A percentile compares a stretch with the other conserved stretches of the same genome.
Conservation (phyloP, 2,329 filamentous ascomycete species). For the Rhexocercosporidium sp. region DNA sequence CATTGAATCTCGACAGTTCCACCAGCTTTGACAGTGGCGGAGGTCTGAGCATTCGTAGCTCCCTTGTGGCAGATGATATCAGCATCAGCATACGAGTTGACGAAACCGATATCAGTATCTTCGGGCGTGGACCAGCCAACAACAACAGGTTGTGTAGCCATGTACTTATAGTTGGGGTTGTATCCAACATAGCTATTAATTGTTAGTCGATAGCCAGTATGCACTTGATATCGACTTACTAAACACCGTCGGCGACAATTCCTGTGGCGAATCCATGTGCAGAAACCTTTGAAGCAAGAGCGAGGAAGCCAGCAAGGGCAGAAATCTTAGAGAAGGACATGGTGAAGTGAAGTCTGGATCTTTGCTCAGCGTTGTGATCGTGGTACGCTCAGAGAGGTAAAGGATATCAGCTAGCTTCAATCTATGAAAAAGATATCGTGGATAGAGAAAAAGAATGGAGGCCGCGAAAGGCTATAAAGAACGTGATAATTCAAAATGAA, state of each 20-base stretch:
- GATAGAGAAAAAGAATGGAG: slow-evolving; percentile 29
- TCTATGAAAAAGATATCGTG: slow-evolving; percentile 35
- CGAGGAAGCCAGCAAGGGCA: slow-evolving; percentile 14
- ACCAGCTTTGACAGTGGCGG: slow-evolving; percentile 51
- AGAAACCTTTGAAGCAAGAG: slow-evolving; percentile 12
- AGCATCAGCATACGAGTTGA: slow-evolving; percentile 47
- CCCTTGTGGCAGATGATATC: slow-evolving; percentile 57
- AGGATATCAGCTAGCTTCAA: slow-evolving; percentile 35
- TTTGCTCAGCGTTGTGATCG: slow-evolving; percentile 28
- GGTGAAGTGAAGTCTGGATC: slow-evolving; percentile 23
- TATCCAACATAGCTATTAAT: slow-evolving; percentile 40
- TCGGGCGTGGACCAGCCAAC: slow-evolving; percentile 49
- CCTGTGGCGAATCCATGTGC: slow-evolving; percentile 51
- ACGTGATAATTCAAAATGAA: slow-evolving; percentile 18
- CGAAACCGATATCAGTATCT: slow-evolving; percentile 52
- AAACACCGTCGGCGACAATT: slow-evolving; percentile 52
- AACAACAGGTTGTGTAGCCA: slow-evolving; percentile 34
- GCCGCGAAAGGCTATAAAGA: slow-evolving; percentile 25
- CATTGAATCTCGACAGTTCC: slow-evolving; percentile 53
- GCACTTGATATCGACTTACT: slow-evolving; percentile 29
- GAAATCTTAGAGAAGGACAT: slow-evolving; percentile 40
- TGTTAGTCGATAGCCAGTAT: too few relatives aligned
- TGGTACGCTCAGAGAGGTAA: slow-evolving; percentile 21
- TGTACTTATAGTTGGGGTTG: slow-evolving; percentile 35
- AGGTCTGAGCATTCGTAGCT: slow-evolving; percentile 47